Evolutionary conservation across 1,284 basidiomycete genomes (phyloP).

Genomic region (Takashimella tepidaria): DNA sequence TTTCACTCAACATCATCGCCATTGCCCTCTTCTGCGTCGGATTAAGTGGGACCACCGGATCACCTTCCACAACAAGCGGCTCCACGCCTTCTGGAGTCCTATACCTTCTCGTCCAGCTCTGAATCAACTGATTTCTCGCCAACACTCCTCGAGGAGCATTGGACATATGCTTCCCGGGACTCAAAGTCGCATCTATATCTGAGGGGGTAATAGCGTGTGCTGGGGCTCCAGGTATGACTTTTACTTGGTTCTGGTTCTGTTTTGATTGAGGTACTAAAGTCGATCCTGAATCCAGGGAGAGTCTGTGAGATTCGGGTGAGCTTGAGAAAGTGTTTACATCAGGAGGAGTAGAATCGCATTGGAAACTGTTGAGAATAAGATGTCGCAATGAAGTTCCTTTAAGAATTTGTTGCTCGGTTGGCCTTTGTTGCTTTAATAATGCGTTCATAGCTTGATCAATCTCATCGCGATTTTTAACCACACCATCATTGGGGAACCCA

Average conservation of each 20-base stretch:
- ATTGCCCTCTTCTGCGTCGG: slow-evolving; percentile 74
- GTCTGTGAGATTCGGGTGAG: not conserved
- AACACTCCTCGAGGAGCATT: slow-evolving; percentile 53
- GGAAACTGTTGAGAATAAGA: slow-evolving; percentile 57
- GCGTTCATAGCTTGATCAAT: not conserved
- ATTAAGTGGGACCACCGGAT: slow-evolving; percentile 72
- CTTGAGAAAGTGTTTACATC: not conserved
- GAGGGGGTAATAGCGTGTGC: slow-evolving; percentile 19
- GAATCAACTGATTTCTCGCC: slow-evolving; percentile 62
- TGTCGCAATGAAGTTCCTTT: slow-evolving; percentile 66
- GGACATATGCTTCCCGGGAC: slow-evolving; percentile 10
- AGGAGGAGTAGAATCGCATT: slow-evolving; percentile 32
- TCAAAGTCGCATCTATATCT: slow-evolving; percentile 34
- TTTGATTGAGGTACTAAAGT: not conserved
- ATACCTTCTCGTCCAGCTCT: slow-evolving; percentile 69
- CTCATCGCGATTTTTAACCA: not conserved
- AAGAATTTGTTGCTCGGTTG: slow-evolving; percentile 52
- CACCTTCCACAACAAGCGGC: slow-evolving; percentile 69
- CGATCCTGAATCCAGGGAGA: not conserved
- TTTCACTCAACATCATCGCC: slow-evolving; percentile 76
- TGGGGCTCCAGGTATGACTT: slow-evolving; percentile 5
- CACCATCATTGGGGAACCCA: slow-evolving; percentile 6
- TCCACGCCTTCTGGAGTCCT: slow-evolving; percentile 48
- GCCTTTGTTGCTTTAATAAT: slow-evolving; percentile 10
- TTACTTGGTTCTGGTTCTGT: not conserved